Base-by-base conservation (phyloP, 2,329 filamentous ascomycete genomes). In the Alternaria sp. region DNA sequence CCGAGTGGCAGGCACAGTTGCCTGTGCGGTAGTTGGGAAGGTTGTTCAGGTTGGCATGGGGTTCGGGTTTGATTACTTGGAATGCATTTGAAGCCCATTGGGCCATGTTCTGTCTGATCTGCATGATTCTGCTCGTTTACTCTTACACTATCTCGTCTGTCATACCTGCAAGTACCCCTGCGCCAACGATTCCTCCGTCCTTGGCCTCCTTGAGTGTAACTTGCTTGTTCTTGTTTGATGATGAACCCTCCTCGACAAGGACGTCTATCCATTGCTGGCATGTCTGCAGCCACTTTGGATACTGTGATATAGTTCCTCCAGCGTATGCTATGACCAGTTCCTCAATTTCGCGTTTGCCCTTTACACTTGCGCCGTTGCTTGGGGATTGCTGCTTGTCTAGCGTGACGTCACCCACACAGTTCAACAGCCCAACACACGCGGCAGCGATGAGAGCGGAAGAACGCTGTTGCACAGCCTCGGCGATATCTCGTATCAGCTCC, bases 261-360 rank as follows among this genome's bases (percentile, higher is more conserved):
- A 81, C 79, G 64, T 93, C 88, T 54, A 94, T 84, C 73, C 91
- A 91, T 13, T 80, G 73, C 77, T 93, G 91, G 67, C 90, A 93
- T 70, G 91, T 90, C 47, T 83, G 80, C 45, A 92, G 83, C 78
- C 92, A 93, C 69, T 91, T 86, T 51, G 92, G 91, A 72, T 93
- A 93, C 72, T 92, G 88, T n/a, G 89, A 87, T 62, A 94, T 94
- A 73, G 91, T 93, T 7, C 91, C 90, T 30, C 92, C 92, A 0
- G 92, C 93, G 74, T 93, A 94, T 1, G 91, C 92, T 21, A 94
- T 90, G 1, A 92, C 89, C 28, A 95, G 78, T 69, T 92, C 89
- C 64, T 88, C 85, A 1, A 58, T 59, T 81, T 78, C 54, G 11
- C 57, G 50, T 8, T 80, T 60, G 4, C 21, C 36, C n/a, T 61